Conservation (phyloP, 2,329 filamentous ascomycete genomes). For the Fusarium udum region DNA sequence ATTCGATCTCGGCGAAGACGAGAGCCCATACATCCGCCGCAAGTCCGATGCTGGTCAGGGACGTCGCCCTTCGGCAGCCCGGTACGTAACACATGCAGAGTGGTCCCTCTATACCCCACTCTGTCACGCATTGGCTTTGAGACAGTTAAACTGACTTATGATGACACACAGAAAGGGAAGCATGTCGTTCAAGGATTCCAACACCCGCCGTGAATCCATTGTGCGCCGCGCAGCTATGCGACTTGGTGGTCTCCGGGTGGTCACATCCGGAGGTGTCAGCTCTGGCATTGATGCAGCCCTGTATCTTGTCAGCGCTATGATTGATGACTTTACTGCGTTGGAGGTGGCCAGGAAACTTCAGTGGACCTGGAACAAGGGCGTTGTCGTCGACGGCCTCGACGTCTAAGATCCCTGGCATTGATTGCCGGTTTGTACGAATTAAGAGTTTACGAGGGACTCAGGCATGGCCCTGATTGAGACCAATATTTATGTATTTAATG, state of each 20-base stretch:
- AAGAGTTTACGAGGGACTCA: conserved; percentile 36
- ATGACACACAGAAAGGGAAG: conserved; percentile 74
- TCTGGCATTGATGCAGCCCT: conserved; percentile 84
- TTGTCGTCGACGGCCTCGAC: conserved; percentile 85
- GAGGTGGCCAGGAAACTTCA: conserved; percentile 81
- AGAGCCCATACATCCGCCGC: conserved; percentile 84
- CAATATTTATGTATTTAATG: conserved; percentile 41
- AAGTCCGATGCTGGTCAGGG: conserved; percentile 69
- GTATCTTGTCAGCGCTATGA: conserved; percentile 85
- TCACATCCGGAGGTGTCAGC: conserved; percentile 82
- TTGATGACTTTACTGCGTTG: conserved; percentile 78
- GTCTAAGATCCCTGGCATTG: conserved; percentile 64
- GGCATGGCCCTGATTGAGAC: conserved; percentile 37
- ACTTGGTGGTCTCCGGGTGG: conserved; percentile 74
- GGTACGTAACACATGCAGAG: conserved; percentile 56
- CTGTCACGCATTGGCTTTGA: conserved; percentile 35
- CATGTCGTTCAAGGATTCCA: conserved; percentile 80
- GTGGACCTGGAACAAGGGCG: conserved; percentile 86
- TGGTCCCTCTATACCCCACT: conserved; percentile 36
- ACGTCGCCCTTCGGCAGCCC: conserved; percentile 67
- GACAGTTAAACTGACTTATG: conserved; percentile 38
- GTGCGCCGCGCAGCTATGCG: conserved; percentile 80
- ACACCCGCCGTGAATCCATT: conserved; percentile 80
- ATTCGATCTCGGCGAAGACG: conserved; percentile 83
- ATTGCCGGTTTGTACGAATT: conserved; percentile 44